Percentiles rank a stretch among this genome's conserved stretches.
These are phyloP conservation scores for Ormosia semicastrata DNA, from an alignment of 306 rosid species.

Conservation along the genomic window DNA sequence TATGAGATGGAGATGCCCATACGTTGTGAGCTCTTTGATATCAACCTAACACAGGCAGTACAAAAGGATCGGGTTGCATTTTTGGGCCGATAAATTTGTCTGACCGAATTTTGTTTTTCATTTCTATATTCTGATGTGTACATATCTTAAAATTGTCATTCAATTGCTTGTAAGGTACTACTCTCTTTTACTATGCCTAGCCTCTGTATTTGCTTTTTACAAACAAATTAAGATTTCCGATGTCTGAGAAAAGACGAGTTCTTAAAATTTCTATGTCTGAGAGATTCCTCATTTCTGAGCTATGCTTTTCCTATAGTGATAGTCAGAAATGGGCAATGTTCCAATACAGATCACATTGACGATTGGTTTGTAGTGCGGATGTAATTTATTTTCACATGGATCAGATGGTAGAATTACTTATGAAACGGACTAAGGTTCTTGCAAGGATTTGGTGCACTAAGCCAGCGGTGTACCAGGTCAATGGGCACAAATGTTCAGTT, in stretches of 20 bases:
- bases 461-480: not conserved
- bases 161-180: not conserved
- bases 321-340: not conserved
- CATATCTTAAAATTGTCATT: not conserved
- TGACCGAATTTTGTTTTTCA: not conserved
- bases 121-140: not conserved
- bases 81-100: slow-evolving; percentile 57
- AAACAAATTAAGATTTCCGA: not conserved
- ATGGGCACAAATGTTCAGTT: not conserved
- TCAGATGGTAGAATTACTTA: not conserved
- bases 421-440: not conserved
- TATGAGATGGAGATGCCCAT: slow-evolving; percentile 99
- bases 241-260: not conserved
- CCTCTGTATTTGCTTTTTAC: slow-evolving; percentile 2
- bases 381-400: not conserved
- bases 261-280: not conserved
- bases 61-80: slow-evolving; percentile 87
- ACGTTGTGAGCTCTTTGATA: slow-evolving; percentile 90
- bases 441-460: not conserved
- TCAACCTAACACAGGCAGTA: slow-evolving; percentile 66
- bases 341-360: not conserved
- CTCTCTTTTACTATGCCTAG: not conserved
- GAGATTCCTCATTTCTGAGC: not conserved
- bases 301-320: not conserved
- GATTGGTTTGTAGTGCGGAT: not conserved